phyloP scores from a whole-genome alignment of 306 rosid species.

The Pyrus betulifolia region DNA sequence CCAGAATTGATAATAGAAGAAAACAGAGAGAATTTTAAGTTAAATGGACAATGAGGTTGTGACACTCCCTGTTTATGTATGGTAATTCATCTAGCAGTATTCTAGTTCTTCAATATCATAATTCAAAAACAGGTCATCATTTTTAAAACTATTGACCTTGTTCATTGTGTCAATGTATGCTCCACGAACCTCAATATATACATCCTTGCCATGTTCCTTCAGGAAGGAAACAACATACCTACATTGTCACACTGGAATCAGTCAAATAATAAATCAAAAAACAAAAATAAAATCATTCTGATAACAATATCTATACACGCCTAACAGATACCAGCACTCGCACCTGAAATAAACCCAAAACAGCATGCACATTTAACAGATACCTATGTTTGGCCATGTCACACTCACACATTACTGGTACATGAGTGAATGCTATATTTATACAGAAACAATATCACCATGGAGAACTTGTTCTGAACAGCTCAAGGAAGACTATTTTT shows the following conservation, averaged over 20 bases:
- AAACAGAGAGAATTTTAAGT: not conserved
- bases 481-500: not conserved
- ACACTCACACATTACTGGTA: not conserved
- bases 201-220: conserved; percentile 91
- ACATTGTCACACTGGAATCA: conserved; percentile 26
- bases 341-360: not conserved
- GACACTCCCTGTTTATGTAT: not conserved
- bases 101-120: not conserved
- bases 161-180: conserved; percentile 94
- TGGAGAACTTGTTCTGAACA: not conserved
- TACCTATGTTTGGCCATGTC: not conserved
- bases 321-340: not conserved
- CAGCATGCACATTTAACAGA: not conserved
- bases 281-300: conserved; percentile 7
- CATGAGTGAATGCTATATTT: not conserved
- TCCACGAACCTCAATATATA: conserved; percentile 74
- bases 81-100: not conserved
- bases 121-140: conserved; percentile 6
- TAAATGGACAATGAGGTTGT: not conserved
- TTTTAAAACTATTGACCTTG: conserved; percentile 41
- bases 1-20: not conserved
- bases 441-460: not conserved
- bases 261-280: conserved; percentile 12
- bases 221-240: conserved; percentile 78
- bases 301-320: not conserved